Evolutionary conservation across 2,329 filamentous ascomycete species (phyloP), one percentile per base, ranked within the genome.

Genomic region (Simplicillium aogashimaense): DNA sequence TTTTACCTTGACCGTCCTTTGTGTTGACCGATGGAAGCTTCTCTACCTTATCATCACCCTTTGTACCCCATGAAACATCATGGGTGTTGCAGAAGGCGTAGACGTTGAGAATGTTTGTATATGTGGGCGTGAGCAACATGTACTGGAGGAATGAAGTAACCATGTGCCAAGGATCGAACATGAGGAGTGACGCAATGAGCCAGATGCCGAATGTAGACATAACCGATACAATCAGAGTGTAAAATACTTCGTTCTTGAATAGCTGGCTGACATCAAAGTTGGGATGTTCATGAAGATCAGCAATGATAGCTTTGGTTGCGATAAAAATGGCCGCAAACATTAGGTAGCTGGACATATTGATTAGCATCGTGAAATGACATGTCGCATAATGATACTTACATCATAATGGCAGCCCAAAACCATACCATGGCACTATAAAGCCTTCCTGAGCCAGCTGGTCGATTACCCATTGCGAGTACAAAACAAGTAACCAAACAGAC

Each of bases 101-200:
- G 42, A 98, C 92, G 69, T 97, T 98, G 53, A 98, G 80, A 43
- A 97, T 89, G 64, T 97, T 98, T 68, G 94, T 94, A 66, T 95
- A 98, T 1, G 89, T 95, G 0, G 92, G 92, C 1, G 89, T 95
- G 43, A 98, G 74, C 33, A 97, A 77, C 52, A 97, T 80, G 61
- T 98, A 98, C 74, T 97, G 92, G 37, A 88, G 61, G 62, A 97
- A 87, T 43, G 83, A 81, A n/a, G 92, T 97, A 60, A 95, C 74
- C 88, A 98, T 97, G 66, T 98, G 92, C 90, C 92, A 98, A 4
- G 92, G 92, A 59, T 98, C 92, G 61, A 97, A 80, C 80, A 97
- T 97, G 50, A 98, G 70, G 49, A 98, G 72, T 8, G 88, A 95
- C 1, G 87, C 84, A 38, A 98, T 65, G 44, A 97, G 75, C 83